These are phyloP conservation scores for Fusarium sp. DNA, from an alignment of 2,329 filamentous ascomycete genomes.

Conservation along the genomic window DNA sequence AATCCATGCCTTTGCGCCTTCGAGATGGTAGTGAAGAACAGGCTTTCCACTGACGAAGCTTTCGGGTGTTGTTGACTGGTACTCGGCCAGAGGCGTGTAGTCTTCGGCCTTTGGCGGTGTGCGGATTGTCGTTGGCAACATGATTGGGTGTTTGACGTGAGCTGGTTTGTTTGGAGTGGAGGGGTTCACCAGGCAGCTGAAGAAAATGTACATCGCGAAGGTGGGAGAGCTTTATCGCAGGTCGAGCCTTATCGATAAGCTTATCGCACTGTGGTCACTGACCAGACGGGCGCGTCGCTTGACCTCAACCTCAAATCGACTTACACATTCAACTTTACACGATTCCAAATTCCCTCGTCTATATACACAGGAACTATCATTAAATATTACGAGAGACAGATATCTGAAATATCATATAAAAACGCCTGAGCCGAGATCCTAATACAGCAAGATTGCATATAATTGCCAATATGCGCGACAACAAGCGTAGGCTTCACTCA, in stretches of 20 bases:
- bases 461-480: constrained; percentile 45
- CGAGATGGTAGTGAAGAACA: constrained; percentile 72
- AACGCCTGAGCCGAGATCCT: neutral
- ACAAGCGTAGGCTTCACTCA: constrained; percentile 46
- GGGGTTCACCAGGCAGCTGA: constrained; percentile 34
- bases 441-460: neutral
- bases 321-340: neutral
- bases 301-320: neutral
- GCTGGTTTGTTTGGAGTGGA: constrained; percentile 30
- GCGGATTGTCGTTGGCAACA: constrained; percentile 65
- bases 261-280: neutral
- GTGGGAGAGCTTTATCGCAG: constrained; percentile 36
- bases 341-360: neutral
- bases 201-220: constrained; percentile 35
- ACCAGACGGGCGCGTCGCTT: neutral
- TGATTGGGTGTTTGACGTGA: constrained; percentile 21
- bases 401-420: neutral
- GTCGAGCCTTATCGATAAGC: constrained; percentile 28
- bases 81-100: constrained; percentile 73
- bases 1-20: constrained; percentile 66
- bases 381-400: neutral
- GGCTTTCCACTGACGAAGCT: constrained; percentile 78
- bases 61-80: constrained; percentile 76
- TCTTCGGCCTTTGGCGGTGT: constrained; percentile 65
- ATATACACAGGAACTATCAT: neutral